These are phyloP conservation scores for Avena sativa DNA, from an alignment of 176 grass and related monocot genomes.

Conservation along the genomic window DNA sequence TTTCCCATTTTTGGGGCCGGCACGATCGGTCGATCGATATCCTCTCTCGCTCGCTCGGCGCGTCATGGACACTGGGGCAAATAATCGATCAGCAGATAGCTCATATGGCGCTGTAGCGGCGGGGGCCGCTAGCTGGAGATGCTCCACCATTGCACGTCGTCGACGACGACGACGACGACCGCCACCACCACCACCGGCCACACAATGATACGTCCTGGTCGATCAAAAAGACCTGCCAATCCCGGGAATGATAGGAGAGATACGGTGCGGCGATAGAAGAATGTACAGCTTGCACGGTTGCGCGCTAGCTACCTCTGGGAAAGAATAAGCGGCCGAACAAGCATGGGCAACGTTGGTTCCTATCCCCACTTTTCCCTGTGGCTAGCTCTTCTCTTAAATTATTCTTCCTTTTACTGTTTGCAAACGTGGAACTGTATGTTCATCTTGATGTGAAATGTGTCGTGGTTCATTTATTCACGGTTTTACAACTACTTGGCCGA, in stretches of 20 bases:
- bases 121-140: constrained; percentile 27
- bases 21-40: not conserved
- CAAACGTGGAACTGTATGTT: not conserved
- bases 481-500: too few relatives aligned
- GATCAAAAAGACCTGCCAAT: not conserved
- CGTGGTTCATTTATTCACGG: not conserved
- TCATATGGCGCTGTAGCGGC: constrained; percentile 10
- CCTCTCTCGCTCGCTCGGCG: not conserved
- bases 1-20: not conserved
- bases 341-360: constrained; percentile 2
- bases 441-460: not conserved
- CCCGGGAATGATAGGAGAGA: constrained; percentile 20
- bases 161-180: not conserved
- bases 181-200: too few relatives aligned
- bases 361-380: not conserved
- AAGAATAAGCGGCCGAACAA: constrained; percentile 4
- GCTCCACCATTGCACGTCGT: constrained; percentile 19
- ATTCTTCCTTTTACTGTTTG: constrained; percentile 3
- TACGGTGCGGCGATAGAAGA: not conserved
- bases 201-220: constrained; percentile 4
- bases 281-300: constrained; percentile 12
- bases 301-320: not conserved
- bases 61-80: too few relatives aligned
- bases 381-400: not conserved
- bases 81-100: not conserved